Evolutionary conservation across 805 yeast species (phyloP).

Genomic region (Yamadazyma ubonensis): DNA sequence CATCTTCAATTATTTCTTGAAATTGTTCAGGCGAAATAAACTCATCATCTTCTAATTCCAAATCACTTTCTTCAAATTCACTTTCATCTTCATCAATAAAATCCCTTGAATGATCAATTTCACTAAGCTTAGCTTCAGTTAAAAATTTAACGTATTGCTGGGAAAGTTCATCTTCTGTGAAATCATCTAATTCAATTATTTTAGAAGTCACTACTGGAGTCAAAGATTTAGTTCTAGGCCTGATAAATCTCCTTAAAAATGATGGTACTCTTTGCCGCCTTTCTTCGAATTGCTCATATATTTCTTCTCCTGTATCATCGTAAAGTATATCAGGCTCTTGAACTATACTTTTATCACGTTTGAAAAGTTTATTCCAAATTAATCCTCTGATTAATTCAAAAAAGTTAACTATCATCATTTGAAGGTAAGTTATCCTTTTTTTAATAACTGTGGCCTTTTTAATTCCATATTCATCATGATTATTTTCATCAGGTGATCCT

Average conservation of each 20-base stretch:
- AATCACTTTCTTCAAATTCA: constrained; percentile 16
- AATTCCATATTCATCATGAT: constrained; percentile 1
- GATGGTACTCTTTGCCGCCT: constrained; percentile 24
- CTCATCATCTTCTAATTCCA: constrained; percentile 17
- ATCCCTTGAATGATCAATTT: constrained; percentile 37
- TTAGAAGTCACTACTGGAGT: background rate
- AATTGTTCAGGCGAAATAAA: constrained; percentile 26
- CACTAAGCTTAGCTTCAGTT: constrained; percentile 30
- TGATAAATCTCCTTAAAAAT: constrained; percentile 27
- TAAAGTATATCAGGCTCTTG: constrained; percentile 1
- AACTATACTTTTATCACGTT: constrained; percentile 6
- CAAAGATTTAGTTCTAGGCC: constrained; percentile 20
- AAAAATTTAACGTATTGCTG: constrained; percentile 26
- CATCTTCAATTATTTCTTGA: constrained; percentile 21
- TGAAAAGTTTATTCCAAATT: constrained; percentile 15
- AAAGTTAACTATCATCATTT: constrained; percentile 20
- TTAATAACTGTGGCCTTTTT: constrained; percentile 18
- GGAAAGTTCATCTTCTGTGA: constrained; percentile 19
- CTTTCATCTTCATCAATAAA: constrained; percentile 21
- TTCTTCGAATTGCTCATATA: constrained; percentile 18
- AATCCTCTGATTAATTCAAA: constrained; percentile 24
- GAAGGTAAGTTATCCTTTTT: constrained; percentile 21
- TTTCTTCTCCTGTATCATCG: constrained; percentile 15
- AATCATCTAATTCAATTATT: constrained; percentile 16
- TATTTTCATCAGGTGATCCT: constrained; percentile 13